phyloP scores from a whole-genome alignment of 148 eudicot genomes.

The Agrostemma githago region DNA sequence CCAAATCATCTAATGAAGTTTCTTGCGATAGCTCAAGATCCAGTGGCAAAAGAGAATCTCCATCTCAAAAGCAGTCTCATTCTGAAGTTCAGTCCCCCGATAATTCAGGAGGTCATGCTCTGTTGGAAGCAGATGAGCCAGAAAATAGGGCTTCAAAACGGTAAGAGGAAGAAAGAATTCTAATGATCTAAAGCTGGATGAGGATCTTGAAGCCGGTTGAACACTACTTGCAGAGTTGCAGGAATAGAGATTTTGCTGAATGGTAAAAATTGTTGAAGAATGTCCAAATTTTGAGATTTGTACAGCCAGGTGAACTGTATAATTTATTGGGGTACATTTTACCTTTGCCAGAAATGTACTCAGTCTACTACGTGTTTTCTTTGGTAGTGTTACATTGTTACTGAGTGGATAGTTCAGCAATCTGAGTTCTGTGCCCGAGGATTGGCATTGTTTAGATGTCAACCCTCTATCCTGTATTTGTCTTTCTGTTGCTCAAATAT shows the following conservation, averaged over 20 bases:
- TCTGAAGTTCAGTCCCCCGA: slow-evolving; percentile 28
- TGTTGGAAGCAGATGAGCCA: slow-evolving; percentile 25
- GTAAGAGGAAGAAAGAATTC: slow-evolving; percentile 26
- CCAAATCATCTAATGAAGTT: slow-evolving; percentile 20
- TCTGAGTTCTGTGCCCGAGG: slow-evolving; percentile 17
- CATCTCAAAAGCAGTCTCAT: slow-evolving; percentile 35
- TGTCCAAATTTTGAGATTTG: slow-evolving; percentile 41
- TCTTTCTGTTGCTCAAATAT: not conserved
- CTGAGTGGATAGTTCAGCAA: slow-evolving; percentile 12
- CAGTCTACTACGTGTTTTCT: not conserved
- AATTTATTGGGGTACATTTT: slow-evolving; percentile 18
- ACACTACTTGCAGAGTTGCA: slow-evolving; percentile 11
- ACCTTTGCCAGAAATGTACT: slow-evolving; percentile 6
- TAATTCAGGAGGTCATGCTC: slow-evolving; percentile 27
- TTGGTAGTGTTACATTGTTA: slow-evolving; percentile 3
- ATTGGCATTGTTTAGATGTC: slow-evolving; percentile 2
- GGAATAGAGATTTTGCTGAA: slow-evolving; percentile 28
- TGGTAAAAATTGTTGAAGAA: slow-evolving; percentile 32
- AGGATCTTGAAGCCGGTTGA: slow-evolving; percentile 31
- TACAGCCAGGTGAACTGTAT: slow-evolving; percentile 44
- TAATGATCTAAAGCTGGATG: slow-evolving; percentile 35
- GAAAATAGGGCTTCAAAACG: slow-evolving; percentile 26
- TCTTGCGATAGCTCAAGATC: slow-evolving; percentile 22
- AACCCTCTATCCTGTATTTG: slow-evolving; percentile 6
- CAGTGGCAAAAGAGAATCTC: slow-evolving; percentile 32